Conservation (phyloP, 371 early-diverging fungal genomes). For the Batrachochytrium dendrobatidis region DNA sequence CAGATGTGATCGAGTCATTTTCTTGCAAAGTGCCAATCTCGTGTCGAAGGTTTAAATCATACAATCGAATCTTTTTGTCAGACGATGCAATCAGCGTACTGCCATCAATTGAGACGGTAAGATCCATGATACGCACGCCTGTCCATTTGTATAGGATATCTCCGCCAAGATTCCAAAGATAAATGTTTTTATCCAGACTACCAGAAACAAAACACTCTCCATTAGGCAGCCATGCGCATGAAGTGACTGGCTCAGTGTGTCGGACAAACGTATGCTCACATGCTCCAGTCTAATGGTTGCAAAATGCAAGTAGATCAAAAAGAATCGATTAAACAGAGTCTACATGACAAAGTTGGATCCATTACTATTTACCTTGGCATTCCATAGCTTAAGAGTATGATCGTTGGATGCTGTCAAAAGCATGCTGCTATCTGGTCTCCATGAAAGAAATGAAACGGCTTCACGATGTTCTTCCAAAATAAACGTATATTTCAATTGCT, state of each 20-base stretch:
- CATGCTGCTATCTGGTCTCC: constrained; percentile 78
- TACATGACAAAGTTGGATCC: constrained; percentile 1
- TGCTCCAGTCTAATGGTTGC: constrained; percentile 46
- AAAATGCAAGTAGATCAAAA: constrained; percentile 1
- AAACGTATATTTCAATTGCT: background rate
- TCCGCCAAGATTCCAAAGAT: constrained; percentile 67
- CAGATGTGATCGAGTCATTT: constrained; percentile 64
- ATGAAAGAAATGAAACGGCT: constrained; percentile 61
- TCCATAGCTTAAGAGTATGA: constrained; percentile 70
- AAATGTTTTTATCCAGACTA: constrained; percentile 65
- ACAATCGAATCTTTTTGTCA: constrained; percentile 65
- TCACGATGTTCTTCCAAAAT: background rate
- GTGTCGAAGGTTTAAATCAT: constrained; percentile 51
- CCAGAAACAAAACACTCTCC: constrained; percentile 69
- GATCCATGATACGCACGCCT: constrained; percentile 72
- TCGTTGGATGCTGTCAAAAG: constrained; percentile 80
- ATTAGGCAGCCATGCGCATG: constrained; percentile 80
- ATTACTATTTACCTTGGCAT: constrained; percentile 51
- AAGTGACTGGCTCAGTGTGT: constrained; percentile 67
- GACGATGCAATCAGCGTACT: constrained; percentile 62
- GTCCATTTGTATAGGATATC: constrained; percentile 58
- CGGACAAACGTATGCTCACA: constrained; percentile 41
- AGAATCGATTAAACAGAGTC: too few relatives aligned
- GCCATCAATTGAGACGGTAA: constrained; percentile 71
- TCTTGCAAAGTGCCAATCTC: constrained; percentile 61